phyloP scores from a whole-genome alignment of 108 stramenopile species.

The Fistulifera solaris region DNA sequence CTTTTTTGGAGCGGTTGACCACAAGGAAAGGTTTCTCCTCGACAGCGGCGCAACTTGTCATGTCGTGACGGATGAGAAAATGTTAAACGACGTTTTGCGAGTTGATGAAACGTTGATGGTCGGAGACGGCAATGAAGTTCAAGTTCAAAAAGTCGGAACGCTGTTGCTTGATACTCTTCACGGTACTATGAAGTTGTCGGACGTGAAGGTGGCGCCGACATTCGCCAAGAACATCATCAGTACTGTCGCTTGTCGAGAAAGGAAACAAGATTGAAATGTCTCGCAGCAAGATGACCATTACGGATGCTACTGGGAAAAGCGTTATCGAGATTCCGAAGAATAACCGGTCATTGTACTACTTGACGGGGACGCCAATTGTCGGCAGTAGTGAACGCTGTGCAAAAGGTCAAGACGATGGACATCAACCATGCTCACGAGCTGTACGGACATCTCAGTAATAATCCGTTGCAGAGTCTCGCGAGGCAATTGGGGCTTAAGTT shows the following conservation, averaged over 20 bases:
- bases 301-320: no score
- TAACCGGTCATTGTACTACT: no score
- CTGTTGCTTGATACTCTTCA: not conserved
- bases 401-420: no score
- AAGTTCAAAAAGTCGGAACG: not conserved
- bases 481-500: not conserved
- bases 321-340: no score
- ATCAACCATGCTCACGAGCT: conserved; percentile 1
- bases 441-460: not conserved
- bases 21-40: not conserved
- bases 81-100: not conserved
- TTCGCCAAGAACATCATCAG: not conserved
- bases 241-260: not conserved
- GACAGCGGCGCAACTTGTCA: not conserved
- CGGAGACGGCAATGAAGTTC: not conserved
- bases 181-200: not conserved
- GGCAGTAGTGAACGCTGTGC: no score
- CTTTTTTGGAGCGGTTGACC: no score
- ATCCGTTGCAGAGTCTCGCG: not conserved
- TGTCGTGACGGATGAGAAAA: not conserved
- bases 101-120: not conserved
- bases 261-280: not conserved
- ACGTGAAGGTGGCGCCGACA: not conserved
- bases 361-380: no score
- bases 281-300: no score